Percentiles rank a stretch among this genome's conserved stretches.
phyloP scores from a whole-genome alignment of 73 alveolate species.

The Paramecium caudatum region DNA sequence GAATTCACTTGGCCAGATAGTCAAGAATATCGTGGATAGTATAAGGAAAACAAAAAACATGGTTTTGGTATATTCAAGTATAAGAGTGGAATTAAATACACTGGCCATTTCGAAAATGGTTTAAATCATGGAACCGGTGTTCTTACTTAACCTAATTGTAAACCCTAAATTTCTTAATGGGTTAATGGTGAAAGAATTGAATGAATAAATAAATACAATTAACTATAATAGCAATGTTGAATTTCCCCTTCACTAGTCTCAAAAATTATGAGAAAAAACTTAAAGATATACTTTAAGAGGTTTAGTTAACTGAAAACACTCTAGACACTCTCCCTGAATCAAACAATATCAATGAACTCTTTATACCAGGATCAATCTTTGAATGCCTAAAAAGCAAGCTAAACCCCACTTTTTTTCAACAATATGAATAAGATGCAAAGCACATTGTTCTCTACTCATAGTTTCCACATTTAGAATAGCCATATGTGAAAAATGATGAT shows the following conservation, averaged over 20 bases:
- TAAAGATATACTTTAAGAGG: background rate
- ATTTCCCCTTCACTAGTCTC: conserved; percentile 17
- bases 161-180: conserved; percentile 18
- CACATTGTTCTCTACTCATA: too few relatives aligned
- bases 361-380: background rate
- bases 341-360: background rate
- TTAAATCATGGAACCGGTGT: conserved; percentile 79
- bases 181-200: conserved; percentile 41
- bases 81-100: conserved; percentile 79
- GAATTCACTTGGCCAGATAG: conserved; percentile 52
- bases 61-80: conserved; percentile 83
- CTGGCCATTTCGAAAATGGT: conserved; percentile 85
- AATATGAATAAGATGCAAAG: too few relatives aligned
- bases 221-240: background rate
- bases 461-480: background rate
- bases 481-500: background rate
- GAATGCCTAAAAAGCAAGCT: background rate
- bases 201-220: background rate
- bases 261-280: background rate
- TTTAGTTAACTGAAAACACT: background rate
- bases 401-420: too few relatives aligned
- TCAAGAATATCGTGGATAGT: conserved; percentile 44
- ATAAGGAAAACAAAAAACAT: conserved; percentile 76
- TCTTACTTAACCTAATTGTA: background rate
- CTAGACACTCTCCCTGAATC: background rate